Percentiles rank a stretch among this genome's conserved stretches.
Conservation (phyloP, 768 basidiomycete genomes). For the Chiua virens region DNA sequence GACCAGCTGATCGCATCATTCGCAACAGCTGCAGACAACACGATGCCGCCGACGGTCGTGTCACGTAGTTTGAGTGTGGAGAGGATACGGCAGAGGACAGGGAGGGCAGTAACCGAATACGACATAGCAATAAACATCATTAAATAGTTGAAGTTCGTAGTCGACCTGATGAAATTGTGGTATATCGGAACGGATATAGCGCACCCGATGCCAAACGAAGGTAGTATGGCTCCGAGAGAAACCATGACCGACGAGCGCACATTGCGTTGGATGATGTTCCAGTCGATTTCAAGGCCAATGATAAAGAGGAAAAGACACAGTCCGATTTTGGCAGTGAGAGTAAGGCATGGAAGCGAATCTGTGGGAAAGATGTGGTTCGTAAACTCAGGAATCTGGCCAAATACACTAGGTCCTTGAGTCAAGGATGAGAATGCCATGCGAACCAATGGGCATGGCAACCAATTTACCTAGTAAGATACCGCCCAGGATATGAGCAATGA, state of each 20-base stretch:
- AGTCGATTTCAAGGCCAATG: conserved; percentile 90
- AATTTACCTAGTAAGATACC: conserved; percentile 77
- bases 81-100: conserved; percentile 83
- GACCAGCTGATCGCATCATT: conserved; percentile 88
- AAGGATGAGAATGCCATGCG: neutral
- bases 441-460: too few relatives aligned
- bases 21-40: conserved; percentile 88
- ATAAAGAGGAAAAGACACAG: conserved; percentile 87
- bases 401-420: conserved; percentile 45
- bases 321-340: conserved; percentile 86
- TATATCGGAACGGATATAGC: conserved; percentile 58
- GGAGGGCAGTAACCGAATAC: conserved; percentile 84
- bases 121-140: conserved; percentile 93
- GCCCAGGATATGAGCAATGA: conserved; percentile 81
- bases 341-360: conserved; percentile 70
- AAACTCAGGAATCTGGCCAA: conserved; percentile 87
- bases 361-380: conserved; percentile 80
- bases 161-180: conserved; percentile 57
- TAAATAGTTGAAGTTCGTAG: conserved; percentile 79
- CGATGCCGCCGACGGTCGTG: conserved; percentile 89
- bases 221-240: conserved; percentile 74
- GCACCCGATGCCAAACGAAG: conserved; percentile 87
- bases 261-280: conserved; percentile 72
- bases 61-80: conserved; percentile 90
- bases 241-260: conserved; percentile 64